phyloP scores from a whole-genome alignment of 306 rosid genomes.

The Amphicarpaea edgeworthii region DNA sequence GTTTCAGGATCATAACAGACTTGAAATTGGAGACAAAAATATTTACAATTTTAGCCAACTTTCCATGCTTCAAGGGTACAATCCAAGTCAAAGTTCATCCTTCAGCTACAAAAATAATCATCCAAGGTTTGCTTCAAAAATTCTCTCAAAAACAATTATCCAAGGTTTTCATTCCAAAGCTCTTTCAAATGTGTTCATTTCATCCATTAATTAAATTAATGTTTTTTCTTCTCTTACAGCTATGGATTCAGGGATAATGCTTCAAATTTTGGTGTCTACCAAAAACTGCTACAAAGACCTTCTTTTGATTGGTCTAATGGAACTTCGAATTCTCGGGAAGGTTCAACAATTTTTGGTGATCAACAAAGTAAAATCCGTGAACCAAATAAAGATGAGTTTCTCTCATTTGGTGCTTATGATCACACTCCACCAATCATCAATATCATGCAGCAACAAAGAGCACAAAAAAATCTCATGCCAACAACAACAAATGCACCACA shows the following conservation, averaged over 20 bases:
- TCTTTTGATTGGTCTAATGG: slow-evolving; percentile 42
- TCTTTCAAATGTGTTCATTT: neutral
- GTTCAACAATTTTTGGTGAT: slow-evolving; percentile 43
- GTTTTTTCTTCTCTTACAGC: slow-evolving; percentile 33
- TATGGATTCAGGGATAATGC: slow-evolving; percentile 47
- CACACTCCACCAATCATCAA: slow-evolving; percentile 6
- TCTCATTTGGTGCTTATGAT: slow-evolving; percentile 48
- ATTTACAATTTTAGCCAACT: slow-evolving; percentile 75
- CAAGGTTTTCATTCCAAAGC: neutral
- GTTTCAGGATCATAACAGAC: slow-evolving; percentile 55
- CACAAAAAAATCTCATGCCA: slow-evolving; percentile 42
- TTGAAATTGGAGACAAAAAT: slow-evolving; percentile 69
- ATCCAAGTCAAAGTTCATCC: slow-evolving; percentile 53
- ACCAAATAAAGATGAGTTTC: slow-evolving; percentile 46
- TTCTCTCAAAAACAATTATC: neutral
- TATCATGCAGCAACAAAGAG: slow-evolving; percentile 33
- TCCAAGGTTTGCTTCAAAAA: neutral
- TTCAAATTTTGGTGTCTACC: slow-evolving; percentile 53
- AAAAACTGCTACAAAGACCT: slow-evolving; percentile 45
- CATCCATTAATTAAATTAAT: neutral
- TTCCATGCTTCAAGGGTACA: slow-evolving; percentile 78
- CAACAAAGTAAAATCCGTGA: slow-evolving; percentile 53
- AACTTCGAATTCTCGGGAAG: slow-evolving; percentile 5
- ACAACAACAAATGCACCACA: slow-evolving; percentile 6
- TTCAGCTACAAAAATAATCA: slow-evolving; percentile 49